Evolutionary conservation across 192 early-diverging fungal genomes (phyloP), one percentile per base, ranked within the genome.

Genomic region (Backusella sp.): DNA sequence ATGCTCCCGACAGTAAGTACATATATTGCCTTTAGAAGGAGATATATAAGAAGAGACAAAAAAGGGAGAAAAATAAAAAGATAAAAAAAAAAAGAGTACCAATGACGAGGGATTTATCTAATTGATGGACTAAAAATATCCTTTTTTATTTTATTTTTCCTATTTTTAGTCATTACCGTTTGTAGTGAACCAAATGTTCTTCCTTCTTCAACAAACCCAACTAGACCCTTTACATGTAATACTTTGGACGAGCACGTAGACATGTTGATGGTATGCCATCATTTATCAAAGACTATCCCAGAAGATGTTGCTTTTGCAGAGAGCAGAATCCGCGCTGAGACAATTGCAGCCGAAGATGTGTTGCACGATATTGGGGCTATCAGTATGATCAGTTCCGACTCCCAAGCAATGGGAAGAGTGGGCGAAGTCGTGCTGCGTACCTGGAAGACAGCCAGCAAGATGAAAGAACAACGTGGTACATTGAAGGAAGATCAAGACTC

Each of bases 211-310:
- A 99, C 97, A 32, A 99, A 97, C 59, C 97, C 97, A 0, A 99
- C 97, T 1, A 86, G 96, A n/a, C 96, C 96, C 4, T 99, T 87
- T 78, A 98, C 97, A 59, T 81, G 85, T 37, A 99, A 99, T 85
- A 99, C 97, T 21, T 86, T 97, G 56, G 97, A 99, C 82, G 97
- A 99, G 79, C 97, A 99, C 80, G 88, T 99, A 26, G 97, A 99
- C 76, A 98, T 99, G 97, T 87, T 99, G 21, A 97, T 98, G 96
- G 95, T 98, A 5, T 99, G 97, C 81, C 97, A 99, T 81, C 97
- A 99, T 77, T 85, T 99, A 72, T 93, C 92, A 74, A 93, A 92
- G 82, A 90, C 91, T 70, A 92, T 99, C 53, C 95, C 97, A 9
- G 97, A 99, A 81, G 97, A 99, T 80, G 92, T 99, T 28, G 93